A percentile compares a stretch with the other conserved stretches of the same genome.
These are phyloP conservation scores for Plasmopara muralis DNA, from an alignment of 352 stramenopile genomes.

Conservation along the genomic window DNA sequence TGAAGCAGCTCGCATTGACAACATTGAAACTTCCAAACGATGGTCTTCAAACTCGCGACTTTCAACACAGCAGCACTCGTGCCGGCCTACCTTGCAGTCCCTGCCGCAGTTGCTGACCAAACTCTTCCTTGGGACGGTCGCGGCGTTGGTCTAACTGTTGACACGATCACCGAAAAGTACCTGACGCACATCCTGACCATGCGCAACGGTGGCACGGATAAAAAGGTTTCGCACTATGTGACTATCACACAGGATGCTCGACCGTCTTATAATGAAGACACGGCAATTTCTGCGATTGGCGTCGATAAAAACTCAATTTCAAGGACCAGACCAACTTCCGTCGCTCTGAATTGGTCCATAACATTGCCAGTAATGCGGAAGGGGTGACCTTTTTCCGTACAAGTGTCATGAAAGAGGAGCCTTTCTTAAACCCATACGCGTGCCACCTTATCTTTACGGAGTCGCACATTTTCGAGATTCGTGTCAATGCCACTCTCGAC, in stretches of 20 bases:
- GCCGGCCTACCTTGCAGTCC: not conserved
- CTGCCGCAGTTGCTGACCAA: slow-evolving; percentile 1
- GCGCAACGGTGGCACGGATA: slow-evolving; percentile 28
- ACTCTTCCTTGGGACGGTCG: slow-evolving; percentile 41
- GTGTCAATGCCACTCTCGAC: slow-evolving; percentile 35
- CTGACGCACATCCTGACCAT: slow-evolving; percentile 48
- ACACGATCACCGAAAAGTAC: slow-evolving; percentile 40
- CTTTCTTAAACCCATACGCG: slow-evolving; percentile 42
- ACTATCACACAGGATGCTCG: slow-evolving; percentile 29
- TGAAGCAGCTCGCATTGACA: no score
- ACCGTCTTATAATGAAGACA: slow-evolving; percentile 40
- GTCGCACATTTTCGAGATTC: slow-evolving; percentile 49
- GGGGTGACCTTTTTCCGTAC: slow-evolving; percentile 43
- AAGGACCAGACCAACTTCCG: slow-evolving; percentile 6
- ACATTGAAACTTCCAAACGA: not conserved
- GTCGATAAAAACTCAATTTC: slow-evolving; percentile 15
- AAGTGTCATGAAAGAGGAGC: slow-evolving; percentile 37
- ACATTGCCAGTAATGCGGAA: slow-evolving; percentile 24
- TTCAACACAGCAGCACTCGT: not conserved
- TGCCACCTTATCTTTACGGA: slow-evolving; percentile 61
- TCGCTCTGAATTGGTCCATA: slow-evolving; percentile 15
- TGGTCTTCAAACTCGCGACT: slow-evolving; percentile 2
- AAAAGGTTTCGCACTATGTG: slow-evolving; percentile 37
- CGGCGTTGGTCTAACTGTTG: slow-evolving; percentile 35
- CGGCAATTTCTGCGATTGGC: slow-evolving; percentile 5